Conservation (phyloP, 2,329 filamentous ascomycete species). For the Aureobasidium sp. region DNA sequence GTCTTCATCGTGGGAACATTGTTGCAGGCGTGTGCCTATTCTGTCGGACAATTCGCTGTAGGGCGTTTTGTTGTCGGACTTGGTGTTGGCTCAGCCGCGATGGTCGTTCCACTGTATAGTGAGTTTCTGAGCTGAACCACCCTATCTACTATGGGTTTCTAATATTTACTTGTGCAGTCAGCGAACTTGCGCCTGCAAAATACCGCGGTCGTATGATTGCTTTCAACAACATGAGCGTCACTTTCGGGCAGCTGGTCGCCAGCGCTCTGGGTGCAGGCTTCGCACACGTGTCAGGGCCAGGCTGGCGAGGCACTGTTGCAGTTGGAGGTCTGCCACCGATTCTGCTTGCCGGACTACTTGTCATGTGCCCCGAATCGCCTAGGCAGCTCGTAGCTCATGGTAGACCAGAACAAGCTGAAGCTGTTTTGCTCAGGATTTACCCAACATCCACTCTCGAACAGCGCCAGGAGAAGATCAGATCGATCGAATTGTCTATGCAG, state of each 20-base stretch:
- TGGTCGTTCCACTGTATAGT: slow-evolving; percentile 43
- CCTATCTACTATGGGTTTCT: too few relatives aligned
- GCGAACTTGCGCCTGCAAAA: slow-evolving; percentile 45
- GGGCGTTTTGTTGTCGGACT: slow-evolving; percentile 44
- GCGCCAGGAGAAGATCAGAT: slow-evolving; percentile 39
- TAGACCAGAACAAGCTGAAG: slow-evolving; percentile 35
- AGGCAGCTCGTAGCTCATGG: slow-evolving; percentile 42
- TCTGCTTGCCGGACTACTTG: slow-evolving; percentile 38
- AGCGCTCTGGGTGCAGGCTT: slow-evolving; percentile 29
- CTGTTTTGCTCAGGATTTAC: slow-evolving; percentile 36
- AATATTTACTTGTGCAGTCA: too few relatives aligned
- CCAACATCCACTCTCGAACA: slow-evolving; percentile 38
- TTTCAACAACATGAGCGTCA: slow-evolving; percentile 41
- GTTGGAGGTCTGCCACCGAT: slow-evolving; percentile 43
- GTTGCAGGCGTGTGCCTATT: slow-evolving; percentile 24
- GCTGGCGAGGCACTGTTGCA: slow-evolving; percentile 47
- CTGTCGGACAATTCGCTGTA: slow-evolving; percentile 38
- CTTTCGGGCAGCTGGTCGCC: slow-evolving; percentile 28
- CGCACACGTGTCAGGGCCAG: slow-evolving; percentile 29
- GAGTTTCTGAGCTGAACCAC: too few relatives aligned
- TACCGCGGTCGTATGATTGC: slow-evolving; percentile 45
- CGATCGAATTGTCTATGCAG: slow-evolving; percentile 36
- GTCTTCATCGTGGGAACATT: slow-evolving; percentile 37
- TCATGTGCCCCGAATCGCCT: slow-evolving; percentile 44
- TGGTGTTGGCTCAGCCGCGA: slow-evolving; percentile 43